phyloP scores from a whole-genome alignment of 805 yeast genomes.

The Metschnikowia cerradonensis region DNA sequence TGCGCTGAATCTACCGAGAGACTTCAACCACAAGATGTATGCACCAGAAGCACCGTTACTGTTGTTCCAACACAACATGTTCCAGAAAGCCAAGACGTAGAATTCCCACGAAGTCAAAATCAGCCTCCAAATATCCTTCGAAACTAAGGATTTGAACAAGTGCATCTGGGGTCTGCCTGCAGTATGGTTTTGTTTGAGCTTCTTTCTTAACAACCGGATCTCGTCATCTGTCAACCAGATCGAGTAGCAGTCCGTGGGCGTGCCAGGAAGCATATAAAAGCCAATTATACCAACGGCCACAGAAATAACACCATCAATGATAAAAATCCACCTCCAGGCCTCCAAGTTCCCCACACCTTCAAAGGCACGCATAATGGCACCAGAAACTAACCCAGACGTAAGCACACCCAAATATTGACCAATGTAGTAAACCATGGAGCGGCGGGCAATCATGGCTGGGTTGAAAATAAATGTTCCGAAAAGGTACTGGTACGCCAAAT shows the following conservation, averaged over 20 bases:
- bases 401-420: constrained; percentile 30
- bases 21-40: constrained; percentile 55
- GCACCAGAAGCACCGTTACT: constrained; percentile 54
- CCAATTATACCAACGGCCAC: constrained; percentile 16
- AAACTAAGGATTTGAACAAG: constrained; percentile 14
- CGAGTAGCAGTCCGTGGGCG: constrained; percentile 18
- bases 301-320: constrained; percentile 17
- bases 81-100: constrained; percentile 51
- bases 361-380: constrained; percentile 16
- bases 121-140: constrained; percentile 44
- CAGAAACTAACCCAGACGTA: constrained; percentile 27
- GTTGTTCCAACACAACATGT: constrained; percentile 60
- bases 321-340: constrained; percentile 19
- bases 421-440: constrained; percentile 24
- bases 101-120: constrained; percentile 57
- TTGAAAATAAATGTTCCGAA: constrained; percentile 24
- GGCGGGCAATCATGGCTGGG: constrained; percentile 22
- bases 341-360: constrained; percentile 12
- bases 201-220: constrained; percentile 35
- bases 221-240: constrained; percentile 18
- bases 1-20: constrained; percentile 22
- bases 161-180: constrained; percentile 17
- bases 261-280: constrained; percentile 20
- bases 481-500: constrained; percentile 25
- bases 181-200: constrained; percentile 16